Base-by-base conservation (phyloP, 2,329 filamentous ascomycete genomes). In the Fusarium torulosum region DNA sequence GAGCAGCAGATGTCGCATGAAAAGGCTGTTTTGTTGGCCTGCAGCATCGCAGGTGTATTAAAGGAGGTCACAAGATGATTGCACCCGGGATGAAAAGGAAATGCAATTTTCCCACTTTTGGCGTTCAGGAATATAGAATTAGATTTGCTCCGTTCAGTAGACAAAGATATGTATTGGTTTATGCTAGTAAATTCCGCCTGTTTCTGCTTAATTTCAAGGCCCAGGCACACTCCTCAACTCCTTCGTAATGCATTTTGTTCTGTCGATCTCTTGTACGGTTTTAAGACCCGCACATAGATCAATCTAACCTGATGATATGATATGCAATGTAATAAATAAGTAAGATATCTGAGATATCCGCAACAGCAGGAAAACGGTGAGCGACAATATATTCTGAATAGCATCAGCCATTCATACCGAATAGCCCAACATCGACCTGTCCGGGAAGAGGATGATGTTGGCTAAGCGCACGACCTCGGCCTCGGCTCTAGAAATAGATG, bases 361-460 rank as follows among this genome's bases (percentile, higher is more conserved):
- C 9, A 7, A n/a, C 45, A 14, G 14, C 6, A 35, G 35, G 47
- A 38, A 29, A 14, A 19, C 17, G 21, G 20, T 19, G n/a, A 46
- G 19, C n/a, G 25, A 35, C 7, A 27, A 27, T 17, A 6, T 6
- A 19, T 23, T n/a, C n/a, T 17, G 10, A 40, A n/a, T 7, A 17
- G 10, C 21, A 35, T 17, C 35, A n/a, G 21, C 27, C 61, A 31
- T 43, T 53, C 27, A 76, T 21, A 76, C 74, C 3, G 72, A 76
- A 50, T 74, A 76, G 9, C 74, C 74, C 57, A 75, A 57, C 76
- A 77, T 77, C 7, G 73, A 85, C 17, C 80, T 77, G 61, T 86
- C 84, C 4, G 85, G 85, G 65, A 87, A 87, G 27, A 87, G 74
- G 52, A 88, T 87, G 53, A 85, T 85, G 71, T 87, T 87, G 21